phyloP scores from a whole-genome alignment of 176 grass and related monocot species.

The Triticum aestivum region IWGSC_CS_RefSeq_v2.1 NC_057805.1:493846017-493846516 shows the following conservation, averaged over 20 bases:
- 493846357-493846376: too few species aligned
- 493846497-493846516: background rate
- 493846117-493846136: background rate
- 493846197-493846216: too few species aligned
- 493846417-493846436: background rate
- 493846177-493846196: background rate
- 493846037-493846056: background rate
- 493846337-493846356: too few species aligned
- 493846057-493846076: background rate
- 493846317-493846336: too few species aligned
- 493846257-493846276: background rate
- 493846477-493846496: background rate
- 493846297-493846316: background rate
- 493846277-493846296: background rate
- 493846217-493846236: too few species aligned
- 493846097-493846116: background rate
- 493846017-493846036: background rate
- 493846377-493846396: background rate
- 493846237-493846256: background rate
- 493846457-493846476: too few species aligned
- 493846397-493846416: background rate
- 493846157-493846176: background rate
- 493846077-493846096: background rate
- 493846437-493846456: background rate
- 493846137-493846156: background rate